Base-by-base conservation (phyloP, 2,329 filamentous ascomycete species). In the Diaporthe capsici region DNA sequence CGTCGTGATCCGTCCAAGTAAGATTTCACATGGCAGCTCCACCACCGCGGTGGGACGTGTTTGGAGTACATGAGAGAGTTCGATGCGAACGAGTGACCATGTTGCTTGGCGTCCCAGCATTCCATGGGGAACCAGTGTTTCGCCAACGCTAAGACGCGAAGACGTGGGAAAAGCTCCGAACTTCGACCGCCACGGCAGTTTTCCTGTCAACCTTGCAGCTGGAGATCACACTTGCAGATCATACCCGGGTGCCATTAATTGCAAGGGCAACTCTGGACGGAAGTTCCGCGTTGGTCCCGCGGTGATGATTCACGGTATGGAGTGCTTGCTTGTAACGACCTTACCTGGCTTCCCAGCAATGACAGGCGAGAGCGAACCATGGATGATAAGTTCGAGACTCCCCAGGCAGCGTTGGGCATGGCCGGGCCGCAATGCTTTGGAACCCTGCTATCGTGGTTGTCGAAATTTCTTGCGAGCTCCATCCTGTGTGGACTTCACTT, bases 1-100 rank as follows among this genome's bases (percentile, higher is more conserved):
- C 65, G n/a, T 68, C 22, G 31, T 68, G 65, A 68, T 68, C 65
- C 65, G 65, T 37, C 31, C 4, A 12, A 25, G 55, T 4, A 70
- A 55, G 65, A 70, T 55, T 42, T 55, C 47, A 42, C 47, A 53
- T 55, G 65, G 31, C 65, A 70, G 65, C n/a, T 70, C 22, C n/a
- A 70, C 47, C 47, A 70, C 5, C 47, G 31, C 10, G 65, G 65
- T n/a, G 47, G 13, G 22, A 37, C 37, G 47, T 68, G 65, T 68
- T 68, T 68, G 65, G 65, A 34, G 53, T 68, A 53, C 31, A 53
- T 53, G 44, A 42, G 12, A 49, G 20, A 25, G 13, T 53, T 42
- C 65, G 28, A 68, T 39, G 65, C 65, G 47, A 68, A 51, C 49
- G 65, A 55, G 65, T 22, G 28, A 39, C 4, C 22, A 68, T 39